Conservation (phyloP, 352 stramenopile species). For the Phytophthora niederhauseri region DNA sequence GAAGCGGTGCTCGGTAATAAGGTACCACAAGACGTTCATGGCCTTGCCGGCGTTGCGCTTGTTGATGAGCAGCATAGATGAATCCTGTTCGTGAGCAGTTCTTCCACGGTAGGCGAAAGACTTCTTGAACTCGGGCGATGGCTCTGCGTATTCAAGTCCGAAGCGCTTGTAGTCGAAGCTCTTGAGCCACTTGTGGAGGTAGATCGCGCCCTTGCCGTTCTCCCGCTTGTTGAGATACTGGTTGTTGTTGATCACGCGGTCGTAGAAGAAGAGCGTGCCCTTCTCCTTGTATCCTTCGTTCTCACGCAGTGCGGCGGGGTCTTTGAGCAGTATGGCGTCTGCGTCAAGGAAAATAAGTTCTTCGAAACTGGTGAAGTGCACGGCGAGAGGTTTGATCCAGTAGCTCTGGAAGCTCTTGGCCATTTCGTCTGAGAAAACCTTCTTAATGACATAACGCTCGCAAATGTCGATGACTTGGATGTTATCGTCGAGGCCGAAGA, state of each 20-base stretch:
- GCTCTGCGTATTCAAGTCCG: conserved; percentile 24
- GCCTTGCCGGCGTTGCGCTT: conserved; percentile 51
- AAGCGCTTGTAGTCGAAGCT: conserved; percentile 64
- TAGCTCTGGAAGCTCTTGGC: conserved; percentile 46
- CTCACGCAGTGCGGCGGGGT: conserved; percentile 34
- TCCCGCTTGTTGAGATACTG: conserved; percentile 55
- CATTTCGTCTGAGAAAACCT: conserved; percentile 31
- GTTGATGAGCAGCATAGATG: conserved; percentile 73
- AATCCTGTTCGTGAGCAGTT: conserved; percentile 74
- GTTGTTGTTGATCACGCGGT: conserved; percentile 53
- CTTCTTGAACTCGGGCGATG: conserved; percentile 37
- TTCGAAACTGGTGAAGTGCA: conserved; percentile 51
- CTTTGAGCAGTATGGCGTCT: conserved; percentile 46
- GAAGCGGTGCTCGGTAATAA: conserved; percentile 73
- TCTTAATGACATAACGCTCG: conserved; percentile 33
- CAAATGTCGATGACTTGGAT: conserved; percentile 60
- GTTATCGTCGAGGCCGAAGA: conserved; percentile 41
- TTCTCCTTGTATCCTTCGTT: conserved; percentile 51
- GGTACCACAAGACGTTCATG: conserved; percentile 67
- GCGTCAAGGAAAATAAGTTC: conserved; percentile 61
- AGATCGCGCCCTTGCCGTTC: conserved; percentile 30
- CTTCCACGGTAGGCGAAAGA: conserved; percentile 50
- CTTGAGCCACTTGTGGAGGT: conserved; percentile 57
- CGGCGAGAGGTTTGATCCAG: conserved; percentile 57
- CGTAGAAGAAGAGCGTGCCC: conserved; percentile 50